These are phyloP conservation scores for Trapa incisa DNA, from an alignment of 345 rosid species.

Conservation along the genomic window DNA sequence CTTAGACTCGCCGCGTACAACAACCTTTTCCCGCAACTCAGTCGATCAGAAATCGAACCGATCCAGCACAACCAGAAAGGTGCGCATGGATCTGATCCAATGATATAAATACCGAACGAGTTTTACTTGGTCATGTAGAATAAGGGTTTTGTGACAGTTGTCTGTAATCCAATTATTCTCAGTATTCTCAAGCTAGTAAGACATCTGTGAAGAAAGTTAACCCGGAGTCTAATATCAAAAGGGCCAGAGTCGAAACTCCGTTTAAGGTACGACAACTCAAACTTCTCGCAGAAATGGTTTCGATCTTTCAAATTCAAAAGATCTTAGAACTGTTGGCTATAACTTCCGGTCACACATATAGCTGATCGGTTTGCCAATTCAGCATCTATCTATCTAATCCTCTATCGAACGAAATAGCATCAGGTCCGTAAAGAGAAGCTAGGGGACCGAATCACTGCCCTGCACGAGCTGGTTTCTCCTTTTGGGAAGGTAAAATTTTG, in stretches of 20 bases:
- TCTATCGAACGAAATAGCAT: not conserved
- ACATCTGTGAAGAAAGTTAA: slow-evolving; percentile 27
- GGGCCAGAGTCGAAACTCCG: slow-evolving; percentile 59
- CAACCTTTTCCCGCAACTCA: slow-evolving; percentile 1
- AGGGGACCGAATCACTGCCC: slow-evolving; percentile 96
- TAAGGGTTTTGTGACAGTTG: not conserved
- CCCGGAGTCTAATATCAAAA: slow-evolving; percentile 36
- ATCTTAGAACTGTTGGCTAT: too few relatives aligned
- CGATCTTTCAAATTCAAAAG: too few relatives aligned
- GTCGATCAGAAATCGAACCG: slow-evolving; percentile 29
- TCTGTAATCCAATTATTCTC: not conserved
- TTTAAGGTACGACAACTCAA: slow-evolving; percentile 43
- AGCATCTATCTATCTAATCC: too few relatives aligned
- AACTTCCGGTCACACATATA: too few relatives aligned
- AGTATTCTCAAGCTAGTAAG: slow-evolving; percentile 5
- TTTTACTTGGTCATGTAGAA: not conserved
- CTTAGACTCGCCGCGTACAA: not conserved
- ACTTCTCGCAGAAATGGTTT: too few relatives aligned
- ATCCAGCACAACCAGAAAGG: slow-evolving; percentile 18
- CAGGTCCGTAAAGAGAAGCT: slow-evolving; percentile 95
- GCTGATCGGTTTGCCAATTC: too few relatives aligned
- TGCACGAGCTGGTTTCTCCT: slow-evolving; percentile 95
- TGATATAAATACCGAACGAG: not conserved
- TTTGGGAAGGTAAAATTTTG: slow-evolving; percentile 72
- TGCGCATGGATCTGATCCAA: not conserved